Percentiles rank a stretch among this genome's conserved stretches.
These are phyloP conservation scores for Marasmius fiardii DNA, from an alignment of 1,284 basidiomycete species.

Conservation along the genomic window DNA sequence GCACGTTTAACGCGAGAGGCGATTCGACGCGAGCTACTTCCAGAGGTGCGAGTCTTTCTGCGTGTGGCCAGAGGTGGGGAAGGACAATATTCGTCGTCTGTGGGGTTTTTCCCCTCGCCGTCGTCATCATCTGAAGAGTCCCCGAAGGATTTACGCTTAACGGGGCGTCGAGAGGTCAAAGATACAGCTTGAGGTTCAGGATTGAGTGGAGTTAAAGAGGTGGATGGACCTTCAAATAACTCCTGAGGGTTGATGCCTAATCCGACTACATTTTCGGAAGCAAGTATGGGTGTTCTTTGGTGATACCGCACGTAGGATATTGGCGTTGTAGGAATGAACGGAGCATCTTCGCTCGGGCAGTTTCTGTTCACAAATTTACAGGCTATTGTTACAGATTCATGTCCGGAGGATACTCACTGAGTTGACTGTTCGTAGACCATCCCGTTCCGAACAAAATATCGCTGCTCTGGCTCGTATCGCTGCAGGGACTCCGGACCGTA, in stretches of 20 bases:
- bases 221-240: background rate
- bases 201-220: background rate
- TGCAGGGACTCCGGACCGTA: background rate
- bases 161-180: background rate
- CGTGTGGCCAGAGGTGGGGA: conserved; percentile 15
- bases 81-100: conserved; percentile 34
- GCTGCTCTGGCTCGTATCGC: background rate
- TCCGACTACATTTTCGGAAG: background rate
- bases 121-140: conserved; percentile 22
- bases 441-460: background rate
- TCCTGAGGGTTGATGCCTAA: background rate
- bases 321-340: background rate
- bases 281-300: background rate
- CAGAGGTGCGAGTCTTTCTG: conserved; percentile 18
- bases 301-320: background rate
- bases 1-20: conserved; percentile 1
- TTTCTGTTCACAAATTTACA: background rate
- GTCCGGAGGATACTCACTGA: background rate
- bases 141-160: background rate
- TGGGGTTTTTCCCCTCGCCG: conserved; percentile 23
- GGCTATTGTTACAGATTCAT: background rate
- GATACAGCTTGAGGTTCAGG: background rate
- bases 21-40: conserved; percentile 9
- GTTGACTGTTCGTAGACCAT: background rate
- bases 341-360: background rate